Evolutionary conservation across 2,329 filamentous ascomycete species (phyloP).

Genomic region (Scolecobasidium constrictum): DNA sequence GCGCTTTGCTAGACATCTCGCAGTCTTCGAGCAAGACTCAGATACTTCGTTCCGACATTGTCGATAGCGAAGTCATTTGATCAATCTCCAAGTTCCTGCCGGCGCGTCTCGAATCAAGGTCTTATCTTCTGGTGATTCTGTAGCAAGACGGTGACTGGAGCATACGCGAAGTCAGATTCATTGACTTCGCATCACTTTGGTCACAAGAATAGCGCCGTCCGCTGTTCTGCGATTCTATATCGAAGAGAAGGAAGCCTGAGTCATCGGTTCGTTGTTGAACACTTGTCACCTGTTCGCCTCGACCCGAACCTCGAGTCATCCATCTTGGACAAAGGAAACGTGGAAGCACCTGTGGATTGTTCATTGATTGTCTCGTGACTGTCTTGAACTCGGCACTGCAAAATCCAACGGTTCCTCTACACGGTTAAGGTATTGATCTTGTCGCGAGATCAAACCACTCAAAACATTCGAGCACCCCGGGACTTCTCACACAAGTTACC

Average conservation of each 20-base stretch:
- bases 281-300: too few species aligned
- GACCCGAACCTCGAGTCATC: too few species aligned
- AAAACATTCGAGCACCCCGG: not conserved
- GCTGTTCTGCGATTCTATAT: slow-evolving; percentile 5
- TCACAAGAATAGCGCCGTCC: slow-evolving; percentile 4
- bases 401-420: slow-evolving; percentile 7
- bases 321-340: not conserved
- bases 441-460: not conserved
- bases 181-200: slow-evolving; percentile 1
- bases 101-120: slow-evolving; percentile 22
- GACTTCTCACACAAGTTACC: not conserved
- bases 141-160: slow-evolving; percentile 34
- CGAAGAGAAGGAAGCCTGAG: too few species aligned
- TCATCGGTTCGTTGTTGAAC: too few species aligned
- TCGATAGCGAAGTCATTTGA: slow-evolving; percentile 6
- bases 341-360: slow-evolving; percentile 8
- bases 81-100: slow-evolving; percentile 27
- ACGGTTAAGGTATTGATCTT: slow-evolving; percentile 8
- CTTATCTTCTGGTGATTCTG: slow-evolving; percentile 31
- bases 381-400: slow-evolving; percentile 6
- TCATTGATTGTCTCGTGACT: too few species aligned
- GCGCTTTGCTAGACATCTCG: slow-evolving; percentile 26
- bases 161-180: slow-evolving; percentile 9
- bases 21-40: slow-evolving; percentile 18
- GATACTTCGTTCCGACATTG: slow-evolving; percentile 2